A percentile compares a stretch with the other conserved stretches of the same genome.
Conservation (phyloP, 345 rosid species). For the Syzygium grande region DNA sequence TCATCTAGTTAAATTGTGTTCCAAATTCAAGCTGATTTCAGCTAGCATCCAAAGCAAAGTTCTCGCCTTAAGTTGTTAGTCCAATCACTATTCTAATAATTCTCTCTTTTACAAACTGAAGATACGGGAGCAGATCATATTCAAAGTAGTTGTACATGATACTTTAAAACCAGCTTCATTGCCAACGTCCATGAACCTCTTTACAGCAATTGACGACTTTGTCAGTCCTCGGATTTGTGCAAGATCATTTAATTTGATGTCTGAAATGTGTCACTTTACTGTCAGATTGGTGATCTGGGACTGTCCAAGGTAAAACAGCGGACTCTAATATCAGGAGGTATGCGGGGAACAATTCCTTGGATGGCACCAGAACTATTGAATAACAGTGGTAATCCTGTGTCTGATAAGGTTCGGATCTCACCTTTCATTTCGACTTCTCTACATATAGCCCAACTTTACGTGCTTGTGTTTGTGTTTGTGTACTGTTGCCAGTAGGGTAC, state of each 20-base stretch:
- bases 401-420: conserved; percentile 36
- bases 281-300: conserved; percentile 59
- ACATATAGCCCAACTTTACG: background rate
- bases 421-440: background rate
- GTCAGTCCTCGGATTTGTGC: background rate
- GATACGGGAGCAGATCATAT: background rate
- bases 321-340: conserved; percentile 56
- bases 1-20: background rate
- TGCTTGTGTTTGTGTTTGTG: background rate
- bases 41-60: background rate
- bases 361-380: conserved; percentile 66
- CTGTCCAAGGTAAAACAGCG: conserved; percentile 55
- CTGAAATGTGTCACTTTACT: background rate
- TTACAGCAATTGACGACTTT: background rate
- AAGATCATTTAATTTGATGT: background rate
- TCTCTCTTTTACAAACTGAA: background rate
- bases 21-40: background rate
- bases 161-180: background rate
- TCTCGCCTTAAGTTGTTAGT: background rate
- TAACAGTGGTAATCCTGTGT: conserved; percentile 45
- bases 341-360: conserved; percentile 69
- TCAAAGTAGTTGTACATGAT: background rate
- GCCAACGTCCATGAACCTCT: background rate
- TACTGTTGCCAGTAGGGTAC: background rate
- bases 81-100: background rate